These are phyloP conservation scores for Hypoxylon crocopeplum DNA, from an alignment of 495 filamentous ascomycete genomes.

Conservation along the genomic window DNA sequence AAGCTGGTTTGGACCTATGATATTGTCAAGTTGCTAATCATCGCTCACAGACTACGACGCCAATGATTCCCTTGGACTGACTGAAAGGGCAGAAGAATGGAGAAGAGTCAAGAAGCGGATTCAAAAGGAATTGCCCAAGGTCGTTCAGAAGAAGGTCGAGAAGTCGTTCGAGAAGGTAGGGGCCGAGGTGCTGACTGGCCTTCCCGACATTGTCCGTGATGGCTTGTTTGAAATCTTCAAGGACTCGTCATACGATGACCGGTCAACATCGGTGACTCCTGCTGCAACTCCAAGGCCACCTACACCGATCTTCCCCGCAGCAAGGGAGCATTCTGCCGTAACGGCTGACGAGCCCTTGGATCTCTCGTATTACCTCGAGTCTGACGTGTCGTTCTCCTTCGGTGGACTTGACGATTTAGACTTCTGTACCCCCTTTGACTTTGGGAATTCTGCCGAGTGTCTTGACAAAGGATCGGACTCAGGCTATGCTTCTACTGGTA, in stretches of 20 bases:
- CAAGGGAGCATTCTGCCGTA: slow-evolving; percentile 2
- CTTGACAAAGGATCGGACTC: slow-evolving; percentile 34
- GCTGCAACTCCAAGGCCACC: slow-evolving; percentile 33
- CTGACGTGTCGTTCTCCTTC: slow-evolving; percentile 1
- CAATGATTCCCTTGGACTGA: slow-evolving; percentile 15
- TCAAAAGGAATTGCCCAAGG: slow-evolving; percentile 32
- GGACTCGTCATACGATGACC: slow-evolving; percentile 29
- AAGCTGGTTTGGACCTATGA: slow-evolving; percentile 7
- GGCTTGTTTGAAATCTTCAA: slow-evolving; percentile 35
- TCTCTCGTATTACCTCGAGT: slow-evolving; percentile 20
- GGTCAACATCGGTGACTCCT: slow-evolving; percentile 28
- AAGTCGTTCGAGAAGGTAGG: slow-evolving; percentile 35
- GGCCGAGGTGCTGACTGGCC: slow-evolving; percentile 25
- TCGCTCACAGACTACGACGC: slow-evolving; percentile 42
- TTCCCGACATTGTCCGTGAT: slow-evolving; percentile 36
- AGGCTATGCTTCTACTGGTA: slow-evolving; percentile 35
- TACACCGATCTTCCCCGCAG: slow-evolving; percentile 25
- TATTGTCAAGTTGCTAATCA: slow-evolving; percentile 5
- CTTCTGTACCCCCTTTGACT: slow-evolving; percentile 4
- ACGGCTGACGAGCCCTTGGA: slow-evolving; percentile 20
- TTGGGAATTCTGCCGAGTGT: slow-evolving; percentile 10
- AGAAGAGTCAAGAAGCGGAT: slow-evolving; percentile 35
- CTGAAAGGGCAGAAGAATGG: slow-evolving; percentile 33
- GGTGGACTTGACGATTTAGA: slow-evolving; percentile 21
- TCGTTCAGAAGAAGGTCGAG: slow-evolving; percentile 38